Conservation (phyloP, 176 grass and related monocot species). For the Paspalum vaginatum region DNA sequence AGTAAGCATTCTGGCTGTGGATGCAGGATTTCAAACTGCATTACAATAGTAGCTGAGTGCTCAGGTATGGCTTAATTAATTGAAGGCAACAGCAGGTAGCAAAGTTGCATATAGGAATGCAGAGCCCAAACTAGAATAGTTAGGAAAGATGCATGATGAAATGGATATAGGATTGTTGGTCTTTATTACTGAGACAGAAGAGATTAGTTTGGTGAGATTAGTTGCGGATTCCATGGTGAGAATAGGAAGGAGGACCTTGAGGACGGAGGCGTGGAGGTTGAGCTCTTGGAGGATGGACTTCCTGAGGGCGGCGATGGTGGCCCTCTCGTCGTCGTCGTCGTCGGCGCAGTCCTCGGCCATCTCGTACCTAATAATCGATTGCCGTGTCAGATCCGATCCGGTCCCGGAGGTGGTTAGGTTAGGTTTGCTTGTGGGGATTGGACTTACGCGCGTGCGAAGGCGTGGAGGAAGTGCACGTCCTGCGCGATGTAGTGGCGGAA, state of each 20-base stretch:
- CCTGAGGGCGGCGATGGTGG: constrained; percentile 63
- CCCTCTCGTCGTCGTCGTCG: constrained; percentile 89
- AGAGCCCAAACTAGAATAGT: neutral
- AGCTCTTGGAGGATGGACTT: constrained; percentile 65
- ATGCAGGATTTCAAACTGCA: neutral
- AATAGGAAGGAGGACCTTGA: constrained; percentile 44
- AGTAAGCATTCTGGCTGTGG: constrained; percentile 13
- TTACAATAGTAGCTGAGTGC: neutral
- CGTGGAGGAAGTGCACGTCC: constrained; percentile 81
- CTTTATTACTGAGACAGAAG: neutral
- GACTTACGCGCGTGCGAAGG: constrained; percentile 80
- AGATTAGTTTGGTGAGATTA: neutral
- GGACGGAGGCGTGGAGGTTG: constrained; percentile 66
- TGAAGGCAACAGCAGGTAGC: neutral
- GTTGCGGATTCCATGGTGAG: neutral
- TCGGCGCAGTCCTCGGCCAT: constrained; percentile 90
- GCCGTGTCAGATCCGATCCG: constrained; percentile 37
- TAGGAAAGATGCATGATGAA: neutral
- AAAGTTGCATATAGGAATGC: constrained; percentile 15
- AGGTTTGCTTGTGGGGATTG: too few relatives aligned
- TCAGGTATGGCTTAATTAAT: constrained; percentile 28
- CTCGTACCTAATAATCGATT: constrained; percentile 65
- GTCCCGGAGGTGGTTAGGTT: too few relatives aligned
- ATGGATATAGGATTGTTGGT: neutral
- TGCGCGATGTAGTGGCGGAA: constrained; percentile 87